phyloP scores from a whole-genome alignment of 768 basidiomycete species.

The Macrocybe gigantea region DNA sequence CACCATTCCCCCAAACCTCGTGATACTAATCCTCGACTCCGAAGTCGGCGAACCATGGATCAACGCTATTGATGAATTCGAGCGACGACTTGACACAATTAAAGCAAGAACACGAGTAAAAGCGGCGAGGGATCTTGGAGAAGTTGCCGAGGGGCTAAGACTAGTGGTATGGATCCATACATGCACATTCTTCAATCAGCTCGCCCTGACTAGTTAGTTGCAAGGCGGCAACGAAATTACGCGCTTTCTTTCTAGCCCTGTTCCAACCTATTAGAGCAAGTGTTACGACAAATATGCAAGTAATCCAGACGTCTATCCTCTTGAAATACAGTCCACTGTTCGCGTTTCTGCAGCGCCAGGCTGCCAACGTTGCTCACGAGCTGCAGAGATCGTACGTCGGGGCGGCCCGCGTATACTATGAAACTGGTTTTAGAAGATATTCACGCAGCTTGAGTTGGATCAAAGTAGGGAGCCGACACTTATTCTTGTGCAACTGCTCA shows the following conservation, averaged over 20 bases:
- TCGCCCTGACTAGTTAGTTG: neutral
- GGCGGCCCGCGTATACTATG: slow-evolving; percentile 86
- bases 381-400: slow-evolving; percentile 82
- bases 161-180: slow-evolving; percentile 61
- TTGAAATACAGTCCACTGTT: slow-evolving; percentile 80
- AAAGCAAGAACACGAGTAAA: slow-evolving; percentile 77
- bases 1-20: slow-evolving; percentile 75
- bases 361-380: slow-evolving; percentile 76
- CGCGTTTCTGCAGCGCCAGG: slow-evolving; percentile 80
- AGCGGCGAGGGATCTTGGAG: slow-evolving; percentile 76
- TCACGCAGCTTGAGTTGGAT: slow-evolving; percentile 74
- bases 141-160: slow-evolving; percentile 81
- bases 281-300: slow-evolving; percentile 89
- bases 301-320: slow-evolving; percentile 83
- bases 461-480: slow-evolving; percentile 42
- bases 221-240: slow-evolving; percentile 86
- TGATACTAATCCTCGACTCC: slow-evolving; percentile 76
- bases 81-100: slow-evolving; percentile 61
- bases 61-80: slow-evolving; percentile 72
- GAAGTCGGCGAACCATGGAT: slow-evolving; percentile 90
- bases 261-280: slow-evolving; percentile 78
- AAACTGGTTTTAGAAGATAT: slow-evolving; percentile 92
- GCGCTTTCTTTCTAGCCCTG: slow-evolving; percentile 77
- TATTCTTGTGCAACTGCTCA: neutral
- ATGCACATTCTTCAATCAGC: neutral